Base-by-base conservation (phyloP, 805 yeast genomes). In the Blastobotrys attinorum region DNA sequence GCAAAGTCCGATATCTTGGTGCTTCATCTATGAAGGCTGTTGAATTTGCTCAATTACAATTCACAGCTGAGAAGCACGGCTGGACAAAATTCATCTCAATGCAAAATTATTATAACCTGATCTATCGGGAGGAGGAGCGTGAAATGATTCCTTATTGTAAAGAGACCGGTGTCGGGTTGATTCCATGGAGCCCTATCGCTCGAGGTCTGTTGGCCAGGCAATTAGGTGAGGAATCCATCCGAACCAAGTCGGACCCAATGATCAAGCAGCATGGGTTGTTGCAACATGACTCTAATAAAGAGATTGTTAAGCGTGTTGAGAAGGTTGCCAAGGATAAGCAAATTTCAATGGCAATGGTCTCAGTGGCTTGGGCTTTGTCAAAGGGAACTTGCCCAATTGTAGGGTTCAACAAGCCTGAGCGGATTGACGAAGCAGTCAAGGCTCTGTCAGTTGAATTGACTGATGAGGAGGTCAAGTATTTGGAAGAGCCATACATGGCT, bases 121-220 rank as follows among this genome's bases (percentile, higher is more conserved):
- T 78, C 3, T 65, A 74, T 50, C 65, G 86, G n/a, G 83, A 79
- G 53, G 84, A 79, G 44, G 86, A 80, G 56, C 61, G 77, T 15
- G 85, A 80, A 54, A 64, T 77, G 70, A 73, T 69, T 46, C 75
- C 73, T 21, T 79, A 64, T 56, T 75, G 81, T 48, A 61, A 72
- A 20, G 64, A 63, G 37, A 70, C 71, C 13, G 72, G 73, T 7
- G 73, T 80, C 31, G 81, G 79, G 1, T 44, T 77, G 16, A 67
- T 76, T 42, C 83, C 84, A 8, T 79, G 78, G 77, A 71, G 78
- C 8, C 83, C 83, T 31, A 59, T 67, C 45, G 79, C 79, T 4
- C 61, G 74, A 47, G 84, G 84, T 7, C 25, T 72, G 1, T 62
- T 79, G 35, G 68, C 81, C 1, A 66, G 80, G 47, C 79, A 83